Evolutionary conservation across 495 filamentous ascomycete species (phyloP).

Genomic region (Venustampulla echinocandica): DNA sequence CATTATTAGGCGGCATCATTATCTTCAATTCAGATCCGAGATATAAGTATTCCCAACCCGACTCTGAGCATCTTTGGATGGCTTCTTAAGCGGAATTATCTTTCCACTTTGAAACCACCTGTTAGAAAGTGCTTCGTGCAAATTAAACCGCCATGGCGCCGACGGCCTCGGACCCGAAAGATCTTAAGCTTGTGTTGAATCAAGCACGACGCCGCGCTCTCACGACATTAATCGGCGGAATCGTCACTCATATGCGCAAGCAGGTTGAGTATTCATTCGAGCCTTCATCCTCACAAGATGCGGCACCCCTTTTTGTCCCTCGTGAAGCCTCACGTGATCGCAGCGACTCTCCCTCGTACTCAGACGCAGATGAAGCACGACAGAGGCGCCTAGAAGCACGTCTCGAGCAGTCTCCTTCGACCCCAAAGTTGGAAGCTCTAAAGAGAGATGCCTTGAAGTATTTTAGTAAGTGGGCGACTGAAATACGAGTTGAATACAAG

Average conservation of each 20-base stretch:
- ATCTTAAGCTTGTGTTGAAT: conserved; percentile 18
- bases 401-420: conserved; percentile 9
- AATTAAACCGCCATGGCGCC: conserved; percentile 12
- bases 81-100: no score
- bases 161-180: conserved; percentile 17
- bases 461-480: conserved; percentile 17
- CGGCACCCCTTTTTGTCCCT: conserved; percentile 3
- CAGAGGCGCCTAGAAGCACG: conserved; percentile 14
- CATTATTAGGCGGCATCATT: no score
- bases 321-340: neutral
- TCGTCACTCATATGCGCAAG: conserved; percentile 17
- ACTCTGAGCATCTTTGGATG: no score
- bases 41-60: no score
- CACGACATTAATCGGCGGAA: conserved; percentile 5
- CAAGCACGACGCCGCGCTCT: conserved; percentile 17
- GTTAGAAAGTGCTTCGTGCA: no score
- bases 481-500: conserved; percentile 5
- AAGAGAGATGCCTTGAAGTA: conserved; percentile 14
- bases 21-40: no score
- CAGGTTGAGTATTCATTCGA: conserved; percentile 19
- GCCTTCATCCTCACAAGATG: neutral
- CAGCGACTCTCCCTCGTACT: neutral
- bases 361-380: conserved; percentile 7
- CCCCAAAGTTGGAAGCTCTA: conserved; percentile 11
- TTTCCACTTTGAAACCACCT: no score